Base-by-base conservation (phyloP, 2,329 filamentous ascomycete genomes). In the Trichoderma koningii region DNA sequence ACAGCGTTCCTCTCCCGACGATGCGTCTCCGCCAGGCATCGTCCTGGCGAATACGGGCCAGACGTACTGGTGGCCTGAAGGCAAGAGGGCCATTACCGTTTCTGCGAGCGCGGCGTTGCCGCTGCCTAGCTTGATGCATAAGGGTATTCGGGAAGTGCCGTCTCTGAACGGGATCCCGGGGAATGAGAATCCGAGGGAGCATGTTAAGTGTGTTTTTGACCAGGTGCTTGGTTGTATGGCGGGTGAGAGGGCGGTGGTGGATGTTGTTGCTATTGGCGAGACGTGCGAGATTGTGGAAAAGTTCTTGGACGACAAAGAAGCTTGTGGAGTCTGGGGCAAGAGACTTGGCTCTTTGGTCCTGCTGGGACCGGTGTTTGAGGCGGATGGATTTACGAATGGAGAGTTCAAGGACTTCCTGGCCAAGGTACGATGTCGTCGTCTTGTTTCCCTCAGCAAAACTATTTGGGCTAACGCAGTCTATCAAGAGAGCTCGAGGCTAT, bases 1-100 rank as follows among this genome's bases (percentile, higher is more conserved):
- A 17, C 76, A 81, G 64, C 67, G 53, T 26, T 75, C 75, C 41
- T 77, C 75, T 15, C 68, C 74, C 0, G 55, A 69, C 0, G 77
- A 80, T 21, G 30, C 72, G 0, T 69, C 74, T 2, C 68, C 78
- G 1, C 87, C 83, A 0, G 89, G 85, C 3, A 78, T 97, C 64
- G 78, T 97, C 30, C 79, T 97, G 28, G 85, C 92, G 52, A 97
- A 97, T 73, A 81, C 87, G 4, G 92, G 91, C 5, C 88, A 96
- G 76, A 79, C 91, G 19, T 80, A 88, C 71, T 97, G 92, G 88
- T 91, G 90, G 74, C 86, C 90, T 47, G 82, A 85, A 59, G 82
- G 82, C 1, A 77, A 82, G 59, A 82, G 84, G 55, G 81, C 87
- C 0, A 80, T 96, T 67, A 90, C 85, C 1, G 74, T 82, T 1